Percentiles rank a stretch among this genome's conserved stretches.
Conservation (phyloP, 345 rosid genomes). For the Eucalyptus marginata region DNA sequence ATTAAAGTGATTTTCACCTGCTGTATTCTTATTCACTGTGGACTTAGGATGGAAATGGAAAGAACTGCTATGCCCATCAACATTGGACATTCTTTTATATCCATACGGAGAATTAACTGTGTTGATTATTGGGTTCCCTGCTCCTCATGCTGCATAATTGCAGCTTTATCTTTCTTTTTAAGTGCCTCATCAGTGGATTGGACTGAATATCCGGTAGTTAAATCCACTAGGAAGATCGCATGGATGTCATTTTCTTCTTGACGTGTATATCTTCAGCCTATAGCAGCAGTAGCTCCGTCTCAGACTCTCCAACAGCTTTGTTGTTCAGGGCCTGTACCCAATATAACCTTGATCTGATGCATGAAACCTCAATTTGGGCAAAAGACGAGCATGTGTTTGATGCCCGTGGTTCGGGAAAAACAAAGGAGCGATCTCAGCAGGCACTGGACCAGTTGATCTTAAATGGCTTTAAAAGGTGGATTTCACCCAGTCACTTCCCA, state of each 20-base stretch:
- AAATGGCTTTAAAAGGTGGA: background rate
- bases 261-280: background rate
- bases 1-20: slow-evolving; percentile 9
- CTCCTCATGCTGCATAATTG: background rate
- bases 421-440: background rate
- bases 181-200: background rate
- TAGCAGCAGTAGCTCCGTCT: background rate
- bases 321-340: background rate
- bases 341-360: background rate
- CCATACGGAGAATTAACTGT: background rate
- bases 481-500: background rate
- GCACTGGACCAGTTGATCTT: background rate
- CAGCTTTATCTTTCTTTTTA: background rate
- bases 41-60: background rate
- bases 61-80: background rate
- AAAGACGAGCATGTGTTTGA: background rate
- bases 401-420: background rate
- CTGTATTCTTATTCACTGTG: background rate
- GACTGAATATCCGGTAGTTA: background rate
- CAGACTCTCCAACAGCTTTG: background rate
- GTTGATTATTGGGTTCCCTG: background rate
- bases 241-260: background rate
- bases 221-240: background rate
- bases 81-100: background rate
- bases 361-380: background rate